Conservation (phyloP, 306 rosid genomes). For the Chamaecrista fasciculata region DNA sequence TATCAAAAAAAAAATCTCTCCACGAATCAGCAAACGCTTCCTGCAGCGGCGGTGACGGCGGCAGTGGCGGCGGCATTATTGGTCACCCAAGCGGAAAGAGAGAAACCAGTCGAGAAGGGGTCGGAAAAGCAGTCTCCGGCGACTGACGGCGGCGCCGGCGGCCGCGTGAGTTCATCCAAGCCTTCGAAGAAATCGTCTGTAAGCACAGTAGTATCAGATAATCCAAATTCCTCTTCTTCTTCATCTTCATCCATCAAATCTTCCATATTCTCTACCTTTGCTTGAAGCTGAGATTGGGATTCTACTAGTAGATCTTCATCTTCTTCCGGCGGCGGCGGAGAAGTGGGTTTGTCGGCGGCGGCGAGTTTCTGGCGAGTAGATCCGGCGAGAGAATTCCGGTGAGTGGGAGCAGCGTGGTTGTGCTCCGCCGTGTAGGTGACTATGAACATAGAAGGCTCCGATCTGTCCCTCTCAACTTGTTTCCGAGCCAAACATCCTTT, state of each 20-base stretch:
- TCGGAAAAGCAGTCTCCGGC: conserved; percentile 60
- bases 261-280: conserved; percentile 56
- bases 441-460: conserved; percentile 91
- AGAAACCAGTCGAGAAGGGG: conserved; percentile 45
- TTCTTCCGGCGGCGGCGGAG: conserved; percentile 64
- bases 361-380: conserved; percentile 82
- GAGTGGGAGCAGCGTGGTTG: conserved; percentile 96
- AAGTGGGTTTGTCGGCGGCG: conserved; percentile 28
- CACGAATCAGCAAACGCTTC: conserved; percentile 44
- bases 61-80: conserved; percentile 64
- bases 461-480: conserved; percentile 89
- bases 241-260: conserved; percentile 70
- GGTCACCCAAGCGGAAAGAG: conserved; percentile 55
- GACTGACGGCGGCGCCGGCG: not conserved
- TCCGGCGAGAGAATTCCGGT: conserved; percentile 94
- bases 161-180: conserved; percentile 59
- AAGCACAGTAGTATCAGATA: conserved; percentile 50
- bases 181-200: conserved; percentile 78
- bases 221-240: conserved; percentile 59
- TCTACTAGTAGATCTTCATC: conserved; percentile 28
- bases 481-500: conserved; percentile 96
- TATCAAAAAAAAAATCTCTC: too few relatives aligned
- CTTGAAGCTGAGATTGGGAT: conserved; percentile 45
- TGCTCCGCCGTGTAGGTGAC: conserved; percentile 95
- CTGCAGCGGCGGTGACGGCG: conserved; percentile 59